phyloP scores from a whole-genome alignment of 257 asterid species.

The Ilex aquifolium region DNA sequence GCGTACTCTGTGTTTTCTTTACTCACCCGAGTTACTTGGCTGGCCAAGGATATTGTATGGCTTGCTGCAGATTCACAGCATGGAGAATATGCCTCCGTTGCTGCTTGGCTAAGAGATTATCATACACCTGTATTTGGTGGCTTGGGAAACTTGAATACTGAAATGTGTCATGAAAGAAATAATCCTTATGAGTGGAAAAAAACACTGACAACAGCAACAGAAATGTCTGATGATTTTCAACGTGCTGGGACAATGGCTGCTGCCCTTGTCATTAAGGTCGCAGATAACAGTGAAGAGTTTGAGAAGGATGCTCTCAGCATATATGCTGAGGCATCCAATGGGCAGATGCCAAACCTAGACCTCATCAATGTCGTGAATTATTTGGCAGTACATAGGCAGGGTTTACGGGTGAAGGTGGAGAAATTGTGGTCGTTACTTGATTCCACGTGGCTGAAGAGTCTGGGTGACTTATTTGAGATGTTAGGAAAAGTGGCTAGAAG shows the following conservation, averaged over 20 bases:
- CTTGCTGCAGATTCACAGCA: slow-evolving; percentile 86
- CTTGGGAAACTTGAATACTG: slow-evolving; percentile 25
- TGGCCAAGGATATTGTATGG: slow-evolving; percentile 96
- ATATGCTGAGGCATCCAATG: slow-evolving; percentile 95
- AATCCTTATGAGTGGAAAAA: slow-evolving; percentile 15
- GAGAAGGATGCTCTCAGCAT: slow-evolving; percentile 69
- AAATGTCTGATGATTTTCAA: slow-evolving; percentile 45
- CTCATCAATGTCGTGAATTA: slow-evolving; percentile 81
- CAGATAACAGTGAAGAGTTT: slow-evolving; percentile 43
- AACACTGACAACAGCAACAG: slow-evolving; percentile 14
- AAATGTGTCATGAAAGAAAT: slow-evolving; percentile 30
- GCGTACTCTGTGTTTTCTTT: slow-evolving; percentile 80
- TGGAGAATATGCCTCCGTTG: slow-evolving; percentile 84
- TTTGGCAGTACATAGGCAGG: slow-evolving; percentile 86
- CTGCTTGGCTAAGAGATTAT: slow-evolving; percentile 88
- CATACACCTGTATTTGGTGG: slow-evolving; percentile 56
- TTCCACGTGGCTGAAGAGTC: slow-evolving; percentile 63
- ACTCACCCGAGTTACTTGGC: slow-evolving; percentile 86
- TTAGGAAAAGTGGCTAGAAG: slow-evolving; percentile 60
- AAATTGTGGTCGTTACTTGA: slow-evolving; percentile 65
- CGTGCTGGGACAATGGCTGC: slow-evolving; percentile 99
- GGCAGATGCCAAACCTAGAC: slow-evolving; percentile 98
- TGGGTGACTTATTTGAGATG: slow-evolving; percentile 55
- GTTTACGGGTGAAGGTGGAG: slow-evolving; percentile 73
- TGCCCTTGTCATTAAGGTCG: slow-evolving; percentile 84